Base-by-base conservation (phyloP, 2,329 filamentous ascomycete genomes). In the Fusarium begoniae region DNA sequence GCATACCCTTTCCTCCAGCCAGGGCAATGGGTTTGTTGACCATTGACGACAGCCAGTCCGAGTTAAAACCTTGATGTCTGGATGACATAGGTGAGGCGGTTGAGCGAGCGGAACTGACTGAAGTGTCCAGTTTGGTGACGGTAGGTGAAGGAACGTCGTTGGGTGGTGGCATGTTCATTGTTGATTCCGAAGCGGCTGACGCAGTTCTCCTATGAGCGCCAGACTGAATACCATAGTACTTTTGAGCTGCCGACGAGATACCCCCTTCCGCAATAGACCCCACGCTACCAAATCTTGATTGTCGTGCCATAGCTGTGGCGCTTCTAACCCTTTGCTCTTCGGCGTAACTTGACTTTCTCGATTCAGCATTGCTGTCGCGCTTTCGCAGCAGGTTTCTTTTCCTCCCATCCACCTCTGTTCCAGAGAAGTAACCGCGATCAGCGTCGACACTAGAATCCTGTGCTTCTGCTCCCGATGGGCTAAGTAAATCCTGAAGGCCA, bases 371-470 rank as follows among this genome's bases (percentile, higher is more conserved):
- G 70, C 90, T 91, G 68, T 91, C 90, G 65, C 93, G 91, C 84
- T 96, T 97, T 82, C 94, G 94, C 73, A 98, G 85, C 53, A 96
- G 87, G 79, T 94, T 97, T 51, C 93, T 90, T 77, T 90, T 91
- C 66, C 92, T 90, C 48, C 89, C 89, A 72, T 98, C 95, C 17
- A 91, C 86, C 78, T 98, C 96, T 22, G 93, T 93, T 7, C 95
- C 94, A 13, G 96, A 98, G 80, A 98, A 98, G 82, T 98, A 98
- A 30, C 95, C 96, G 41, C 94, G 90, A 78, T 98, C 96, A 22
- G 94, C 82, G 69, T 97, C 93, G 30, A 85, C 82, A 22, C 84
- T 83, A 14, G 85, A 85, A 67, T 89, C 87, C 70, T 85, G 85
- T 20, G 83, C 77, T 18, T 84, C 81, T 20, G 82, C 76, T 22